Evolutionary conservation across 352 stramenopile genomes (phyloP).

Genomic region (Phytophthora niederhauseri): DNA sequence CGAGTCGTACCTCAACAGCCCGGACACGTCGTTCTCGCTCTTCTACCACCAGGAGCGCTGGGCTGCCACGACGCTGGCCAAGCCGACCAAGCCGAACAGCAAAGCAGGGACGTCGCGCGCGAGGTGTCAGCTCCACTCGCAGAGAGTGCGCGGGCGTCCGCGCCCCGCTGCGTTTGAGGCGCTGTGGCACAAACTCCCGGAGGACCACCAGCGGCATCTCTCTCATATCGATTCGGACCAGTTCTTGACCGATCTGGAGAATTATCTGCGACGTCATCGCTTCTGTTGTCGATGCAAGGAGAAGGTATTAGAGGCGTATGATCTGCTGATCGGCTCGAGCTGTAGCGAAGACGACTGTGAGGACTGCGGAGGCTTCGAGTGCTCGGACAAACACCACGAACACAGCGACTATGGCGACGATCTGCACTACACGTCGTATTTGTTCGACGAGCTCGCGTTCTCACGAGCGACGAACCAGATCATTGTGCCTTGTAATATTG

Average conservation of each 20-base stretch:
- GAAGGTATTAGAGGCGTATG: slow-evolving; percentile 89
- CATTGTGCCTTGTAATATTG: slow-evolving; percentile 83
- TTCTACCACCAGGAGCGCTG: slow-evolving; percentile 85
- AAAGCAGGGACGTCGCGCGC: slow-evolving; percentile 49
- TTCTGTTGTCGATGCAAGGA: slow-evolving; percentile 91
- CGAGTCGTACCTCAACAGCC: slow-evolving; percentile 65
- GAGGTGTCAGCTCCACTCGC: slow-evolving; percentile 80
- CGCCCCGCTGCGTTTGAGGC: slow-evolving; percentile 78
- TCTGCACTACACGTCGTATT: slow-evolving; percentile 85
- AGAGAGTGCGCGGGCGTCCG: slow-evolving; percentile 69
- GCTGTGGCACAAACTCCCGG: slow-evolving; percentile 78
- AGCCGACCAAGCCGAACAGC: slow-evolving; percentile 42
- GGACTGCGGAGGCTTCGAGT: slow-evolving; percentile 82
- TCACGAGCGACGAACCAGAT: slow-evolving; percentile 84
- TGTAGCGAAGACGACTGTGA: slow-evolving; percentile 89
- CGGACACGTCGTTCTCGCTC: slow-evolving; percentile 70
- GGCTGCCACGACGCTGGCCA: slow-evolving; percentile 57
- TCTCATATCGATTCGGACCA: slow-evolving; percentile 89
- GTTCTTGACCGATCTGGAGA: slow-evolving; percentile 86
- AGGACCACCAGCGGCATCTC: slow-evolving; percentile 81
- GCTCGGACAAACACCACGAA: slow-evolving; percentile 77
- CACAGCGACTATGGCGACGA: slow-evolving; percentile 79
- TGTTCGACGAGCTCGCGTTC: slow-evolving; percentile 88
- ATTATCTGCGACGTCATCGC: slow-evolving; percentile 82
- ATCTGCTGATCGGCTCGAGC: slow-evolving; percentile 83